phyloP scores from a whole-genome alignment of 345 rosid genomes.

The Sisymbrium irio region DNA sequence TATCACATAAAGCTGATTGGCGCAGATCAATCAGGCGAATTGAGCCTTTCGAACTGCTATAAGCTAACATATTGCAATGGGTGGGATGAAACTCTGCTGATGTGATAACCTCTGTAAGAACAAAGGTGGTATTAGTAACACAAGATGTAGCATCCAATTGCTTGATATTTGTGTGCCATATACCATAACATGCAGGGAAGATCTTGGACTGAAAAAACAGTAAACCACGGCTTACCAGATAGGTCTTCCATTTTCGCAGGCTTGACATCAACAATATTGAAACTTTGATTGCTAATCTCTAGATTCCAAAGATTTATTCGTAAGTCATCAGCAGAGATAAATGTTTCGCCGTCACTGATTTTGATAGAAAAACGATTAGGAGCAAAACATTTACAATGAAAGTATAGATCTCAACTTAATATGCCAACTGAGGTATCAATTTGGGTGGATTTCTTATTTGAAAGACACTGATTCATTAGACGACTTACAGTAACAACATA shows the following conservation, averaged over 20 bases:
- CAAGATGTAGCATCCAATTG: not conserved
- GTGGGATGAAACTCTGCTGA: slow-evolving; percentile 98
- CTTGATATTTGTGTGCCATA: not conserved
- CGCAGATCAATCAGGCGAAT: slow-evolving; percentile 95
- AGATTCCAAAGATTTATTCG: slow-evolving; percentile 98
- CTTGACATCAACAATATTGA: slow-evolving; percentile 95
- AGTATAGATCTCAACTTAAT: not conserved
- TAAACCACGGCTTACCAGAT: slow-evolving; percentile 56
- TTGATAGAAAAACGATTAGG: not conserved
- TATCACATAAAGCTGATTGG: slow-evolving; percentile 95
- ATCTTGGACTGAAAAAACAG: slow-evolving; percentile 1
- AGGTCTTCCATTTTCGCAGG: slow-evolving; percentile 98
- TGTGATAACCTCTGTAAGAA: slow-evolving; percentile 93
- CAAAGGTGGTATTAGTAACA: not conserved
- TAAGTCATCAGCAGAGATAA: slow-evolving; percentile 95
- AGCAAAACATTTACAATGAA: slow-evolving; percentile 5
- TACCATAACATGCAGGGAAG: slow-evolving; percentile 4
- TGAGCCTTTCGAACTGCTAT: slow-evolving; percentile 99
- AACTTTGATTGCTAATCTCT: slow-evolving; percentile 94
- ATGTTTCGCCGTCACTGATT: slow-evolving; percentile 87
- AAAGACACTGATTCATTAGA: not conserved
- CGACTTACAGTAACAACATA: not conserved
- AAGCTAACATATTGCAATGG: slow-evolving; percentile 51
- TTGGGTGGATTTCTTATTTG: not conserved
- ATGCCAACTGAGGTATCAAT: not conserved